These are phyloP conservation scores for Diaporthe caulivora DNA, from an alignment of 2,329 filamentous ascomycete species.

Conservation along the genomic window DNA sequence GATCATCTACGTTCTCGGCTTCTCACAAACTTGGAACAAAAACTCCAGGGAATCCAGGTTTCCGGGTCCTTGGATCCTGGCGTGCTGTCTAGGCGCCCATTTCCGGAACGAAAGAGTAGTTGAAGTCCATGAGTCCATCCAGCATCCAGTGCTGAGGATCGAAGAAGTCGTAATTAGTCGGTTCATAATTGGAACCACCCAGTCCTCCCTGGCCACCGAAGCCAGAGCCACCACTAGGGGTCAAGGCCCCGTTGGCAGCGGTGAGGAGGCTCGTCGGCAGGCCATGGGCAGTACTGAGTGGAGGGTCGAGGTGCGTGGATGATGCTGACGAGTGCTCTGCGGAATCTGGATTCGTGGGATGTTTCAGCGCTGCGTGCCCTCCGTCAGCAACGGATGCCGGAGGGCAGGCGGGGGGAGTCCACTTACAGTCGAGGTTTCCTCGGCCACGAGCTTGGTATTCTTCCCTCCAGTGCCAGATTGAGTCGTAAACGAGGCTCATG, in stretches of 20 bases:
- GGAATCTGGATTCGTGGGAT: constrained; percentile 87
- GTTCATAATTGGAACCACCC: constrained; percentile 68
- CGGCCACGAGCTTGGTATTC: constrained; percentile 80
- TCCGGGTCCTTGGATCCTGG: constrained; percentile 8
- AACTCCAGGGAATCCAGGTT: not conserved
- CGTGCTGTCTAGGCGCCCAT: constrained; percentile 55
- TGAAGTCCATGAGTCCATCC: constrained; percentile 86
- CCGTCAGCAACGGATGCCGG: constrained; percentile 37
- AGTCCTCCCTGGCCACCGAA: constrained; percentile 62
- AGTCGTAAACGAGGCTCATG: constrained; percentile 88
- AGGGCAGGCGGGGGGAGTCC: constrained; percentile 41
- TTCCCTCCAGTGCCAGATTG: constrained; percentile 87
- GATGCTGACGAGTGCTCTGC: constrained; percentile 79
- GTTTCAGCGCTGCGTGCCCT: constrained; percentile 74
- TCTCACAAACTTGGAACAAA: not conserved
- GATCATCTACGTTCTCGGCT: constrained; percentile 8
- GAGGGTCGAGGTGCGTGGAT: constrained; percentile 73
- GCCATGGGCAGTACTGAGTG: constrained; percentile 65
- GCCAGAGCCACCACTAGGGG: constrained; percentile 61
- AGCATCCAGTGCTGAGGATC: constrained; percentile 95
- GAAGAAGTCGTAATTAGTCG: constrained; percentile 86
- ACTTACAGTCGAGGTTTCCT: constrained; percentile 77
- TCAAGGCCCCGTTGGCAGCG: constrained; percentile 64
- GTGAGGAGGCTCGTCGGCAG: constrained; percentile 63
- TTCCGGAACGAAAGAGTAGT: constrained; percentile 61